Base-by-base conservation (phyloP, 495 filamentous ascomycete genomes). In the Trichoderma parareesei region DNA sequence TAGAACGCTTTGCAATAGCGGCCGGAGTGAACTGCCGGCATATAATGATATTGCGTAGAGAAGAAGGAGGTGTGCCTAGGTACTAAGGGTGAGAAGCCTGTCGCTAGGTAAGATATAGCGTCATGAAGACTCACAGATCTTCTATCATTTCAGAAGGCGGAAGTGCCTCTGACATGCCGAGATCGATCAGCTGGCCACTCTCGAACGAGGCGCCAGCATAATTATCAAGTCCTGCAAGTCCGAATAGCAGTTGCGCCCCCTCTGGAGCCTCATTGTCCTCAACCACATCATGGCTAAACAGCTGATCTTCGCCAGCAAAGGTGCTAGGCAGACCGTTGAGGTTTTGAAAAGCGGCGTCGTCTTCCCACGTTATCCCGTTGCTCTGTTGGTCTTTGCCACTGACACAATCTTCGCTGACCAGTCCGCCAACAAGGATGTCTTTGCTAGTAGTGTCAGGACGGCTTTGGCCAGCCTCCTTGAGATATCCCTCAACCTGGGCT, bases 401-500 rank as follows among this genome's bases (percentile, higher is more conserved):
- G 7, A 8, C 20, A n/a, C 46, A 4, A 49, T 57, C 53, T 13
- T 13, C 20, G 18, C 33, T 37, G 6, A 16, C 53, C 37, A 2
- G 20, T 3, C 37, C 27, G 27, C 8, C 53, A 4, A 18, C 10
- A n/a, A 33, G 9, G 8, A 35, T 37, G 27, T 14, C 27, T 37
- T 35, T 57, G 6, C 18, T 16, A 33, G 18, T 16, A 33, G 18
- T 16, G 16, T 63, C 38, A 8, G 8, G 60, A 13, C 42, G 27
- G 20, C 8, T 66, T 57, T 73, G 68, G 46, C 65, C 64, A 38
- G 71, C 77, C 61, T 74, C 71, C 35, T 74, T 76, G 48, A 82
- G 67, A 38, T 78, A 69, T 43, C 69, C 78, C 60, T 82, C 79
- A 13, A 82, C 79, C 66, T 82, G 79, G 41, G 78, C 79, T 81